Evolutionary conservation across 2,329 filamentous ascomycete genomes (phyloP).

Genomic region (Hypoxylon sp.): DNA sequence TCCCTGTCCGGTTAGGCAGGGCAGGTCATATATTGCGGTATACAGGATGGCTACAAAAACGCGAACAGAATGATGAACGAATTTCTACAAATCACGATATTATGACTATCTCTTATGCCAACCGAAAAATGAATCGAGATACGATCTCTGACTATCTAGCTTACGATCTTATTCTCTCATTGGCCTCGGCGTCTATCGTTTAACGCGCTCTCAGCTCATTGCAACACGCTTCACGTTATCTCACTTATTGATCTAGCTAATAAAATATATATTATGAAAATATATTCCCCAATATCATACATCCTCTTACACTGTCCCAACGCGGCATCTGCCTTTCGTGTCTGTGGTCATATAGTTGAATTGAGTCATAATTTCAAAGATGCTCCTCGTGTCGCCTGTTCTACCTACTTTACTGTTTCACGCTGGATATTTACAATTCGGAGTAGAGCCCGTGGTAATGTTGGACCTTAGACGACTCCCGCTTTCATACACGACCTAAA

Average conservation of each 20-base stretch:
- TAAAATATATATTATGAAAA: conserved; percentile 12
- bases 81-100: conserved; percentile 35
- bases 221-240: conserved; percentile 4
- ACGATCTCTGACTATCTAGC: conserved; percentile 7
- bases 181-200: conserved; percentile 27
- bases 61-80: conserved; percentile 36
- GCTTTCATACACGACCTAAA: too few relatives aligned
- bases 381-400: background rate
- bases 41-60: conserved; percentile 28
- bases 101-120: conserved; percentile 26
- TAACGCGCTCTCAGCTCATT: conserved; percentile 2
- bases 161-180: conserved; percentile 15
- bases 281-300: conserved; percentile 6
- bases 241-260: conserved; percentile 13
- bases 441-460: too few relatives aligned
- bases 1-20: conserved; percentile 12
- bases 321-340: background rate
- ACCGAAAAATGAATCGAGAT: conserved; percentile 8
- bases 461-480: too few relatives aligned
- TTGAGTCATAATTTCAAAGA: background rate
- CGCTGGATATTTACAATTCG: too few relatives aligned
- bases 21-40: conserved; percentile 27
- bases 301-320: background rate
- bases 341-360: background rate
- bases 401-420: background rate